A percentile compares a stretch with the other conserved stretches of the same genome.
phyloP scores from a whole-genome alignment of 345 rosid species.

The Atalantia buxifolia region DNA sequence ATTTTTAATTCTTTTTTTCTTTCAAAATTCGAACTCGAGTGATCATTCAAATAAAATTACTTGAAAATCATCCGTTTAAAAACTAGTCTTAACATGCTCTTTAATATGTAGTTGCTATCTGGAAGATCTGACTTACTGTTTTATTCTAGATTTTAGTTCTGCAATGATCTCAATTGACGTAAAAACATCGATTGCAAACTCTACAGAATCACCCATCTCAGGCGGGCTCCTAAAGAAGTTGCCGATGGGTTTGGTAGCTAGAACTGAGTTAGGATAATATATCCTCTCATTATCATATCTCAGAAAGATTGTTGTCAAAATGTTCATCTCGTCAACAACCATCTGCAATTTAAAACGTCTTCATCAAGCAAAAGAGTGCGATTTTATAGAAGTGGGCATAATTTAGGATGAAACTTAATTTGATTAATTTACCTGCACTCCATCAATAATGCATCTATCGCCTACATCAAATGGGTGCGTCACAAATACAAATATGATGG shows the following conservation, averaged over 20 bases:
- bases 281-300: slow-evolving; percentile 72
- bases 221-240: slow-evolving; percentile 69
- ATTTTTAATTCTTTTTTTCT: no score
- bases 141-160: slow-evolving; percentile 44
- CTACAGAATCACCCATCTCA: slow-evolving; percentile 70
- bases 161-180: slow-evolving; percentile 59
- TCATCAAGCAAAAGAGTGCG: neutral
- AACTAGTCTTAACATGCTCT: no score
- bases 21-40: no score
- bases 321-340: slow-evolving; percentile 81
- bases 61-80: no score
- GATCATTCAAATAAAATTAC: no score
- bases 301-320: slow-evolving; percentile 67
- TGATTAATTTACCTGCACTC: slow-evolving; percentile 48
- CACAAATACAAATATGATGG: slow-evolving; percentile 74
- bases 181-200: slow-evolving; percentile 55
- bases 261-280: slow-evolving; percentile 57
- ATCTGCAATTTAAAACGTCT: slow-evolving; percentile 34
- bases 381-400: neutral
- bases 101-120: neutral
- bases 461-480: slow-evolving; percentile 85
- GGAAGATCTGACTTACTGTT: slow-evolving; percentile 32
- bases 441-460: slow-evolving; percentile 79
- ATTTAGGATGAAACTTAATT: neutral
- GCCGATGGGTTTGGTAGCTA: slow-evolving; percentile 60